Conservation (phyloP, 176 grass and related monocot species). For the Hyparrhenia diplandra region DNA sequence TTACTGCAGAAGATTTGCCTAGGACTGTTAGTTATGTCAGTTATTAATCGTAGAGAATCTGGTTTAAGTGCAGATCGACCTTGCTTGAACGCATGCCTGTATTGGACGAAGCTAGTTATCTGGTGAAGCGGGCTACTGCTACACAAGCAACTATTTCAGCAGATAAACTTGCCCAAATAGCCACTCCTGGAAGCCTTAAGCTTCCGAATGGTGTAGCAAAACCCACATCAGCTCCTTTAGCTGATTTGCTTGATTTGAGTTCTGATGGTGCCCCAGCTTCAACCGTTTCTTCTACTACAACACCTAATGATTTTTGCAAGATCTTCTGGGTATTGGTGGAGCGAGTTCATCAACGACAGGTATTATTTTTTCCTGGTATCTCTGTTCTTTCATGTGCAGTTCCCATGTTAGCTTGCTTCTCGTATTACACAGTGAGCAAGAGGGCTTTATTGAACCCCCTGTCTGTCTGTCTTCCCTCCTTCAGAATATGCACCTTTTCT, state of each 20-base stretch:
- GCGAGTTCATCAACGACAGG: conserved; percentile 57
- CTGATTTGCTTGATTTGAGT: conserved; percentile 85
- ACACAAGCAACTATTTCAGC: conserved; percentile 50
- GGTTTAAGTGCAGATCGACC: conserved; percentile 61
- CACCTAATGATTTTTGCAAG: conserved; percentile 67
- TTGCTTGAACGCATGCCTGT: conserved; percentile 96
- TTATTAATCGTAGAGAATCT: conserved; percentile 16
- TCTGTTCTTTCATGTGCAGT: neutral
- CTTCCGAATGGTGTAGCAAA: conserved; percentile 83
- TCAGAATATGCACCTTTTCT: neutral
- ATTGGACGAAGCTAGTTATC: conserved; percentile 79
- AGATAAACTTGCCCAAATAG: conserved; percentile 43
- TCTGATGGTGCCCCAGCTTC: conserved; percentile 55
- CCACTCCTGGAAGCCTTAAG: conserved; percentile 56
- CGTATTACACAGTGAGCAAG: neutral
- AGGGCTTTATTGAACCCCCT: neutral
- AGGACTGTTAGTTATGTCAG: neutral
- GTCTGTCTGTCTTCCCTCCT: no score
- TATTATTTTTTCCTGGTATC: conserved; percentile 20
- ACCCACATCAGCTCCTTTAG: conserved; percentile 48
- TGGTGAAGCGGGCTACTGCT: conserved; percentile 62
- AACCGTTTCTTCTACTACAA: conserved; percentile 40
- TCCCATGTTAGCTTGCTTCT: conserved; percentile 9
- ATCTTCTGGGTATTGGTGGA: conserved; percentile 75
- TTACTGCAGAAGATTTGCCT: neutral